These are phyloP conservation scores for Rhododendron mucronatum DNA, from an alignment of 148 eudicot genomes.

Conservation along the genomic window DNA sequence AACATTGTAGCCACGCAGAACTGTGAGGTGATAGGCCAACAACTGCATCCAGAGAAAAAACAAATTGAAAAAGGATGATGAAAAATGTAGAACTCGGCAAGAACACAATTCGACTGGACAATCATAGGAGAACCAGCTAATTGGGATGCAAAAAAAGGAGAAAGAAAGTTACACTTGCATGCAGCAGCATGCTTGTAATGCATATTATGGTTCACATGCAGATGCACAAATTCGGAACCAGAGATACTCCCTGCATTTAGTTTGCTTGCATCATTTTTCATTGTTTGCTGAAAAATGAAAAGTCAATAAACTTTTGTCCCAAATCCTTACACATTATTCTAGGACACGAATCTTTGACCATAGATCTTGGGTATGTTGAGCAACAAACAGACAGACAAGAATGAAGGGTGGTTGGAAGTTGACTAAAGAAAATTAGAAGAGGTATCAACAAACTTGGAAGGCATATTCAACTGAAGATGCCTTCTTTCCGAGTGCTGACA, in stretches of 20 bases:
- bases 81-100: not conserved
- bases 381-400: not conserved
- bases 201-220: not conserved
- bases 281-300: not conserved
- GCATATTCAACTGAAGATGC: not conserved
- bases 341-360: not conserved
- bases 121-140: not conserved
- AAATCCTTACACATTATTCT: not conserved
- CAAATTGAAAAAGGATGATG: not conserved
- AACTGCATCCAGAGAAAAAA: slow-evolving; percentile 47
- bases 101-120: not conserved
- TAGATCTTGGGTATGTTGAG: not conserved
- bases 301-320: not conserved
- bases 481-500: not conserved
- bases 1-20: slow-evolving; percentile 85
- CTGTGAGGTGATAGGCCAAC: slow-evolving; percentile 93
- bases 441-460: not conserved
- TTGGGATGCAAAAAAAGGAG: not conserved
- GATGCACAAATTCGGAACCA: not conserved
- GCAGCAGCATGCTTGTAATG: not conserved
- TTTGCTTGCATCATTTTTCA: not conserved
- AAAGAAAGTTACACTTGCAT: not conserved
- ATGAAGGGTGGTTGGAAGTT: not conserved
- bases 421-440: not conserved
- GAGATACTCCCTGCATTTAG: not conserved